Evolutionary conservation across 2,329 filamentous ascomycete genomes (phyloP).

Genomic region (Aspergillus sp.): DNA sequence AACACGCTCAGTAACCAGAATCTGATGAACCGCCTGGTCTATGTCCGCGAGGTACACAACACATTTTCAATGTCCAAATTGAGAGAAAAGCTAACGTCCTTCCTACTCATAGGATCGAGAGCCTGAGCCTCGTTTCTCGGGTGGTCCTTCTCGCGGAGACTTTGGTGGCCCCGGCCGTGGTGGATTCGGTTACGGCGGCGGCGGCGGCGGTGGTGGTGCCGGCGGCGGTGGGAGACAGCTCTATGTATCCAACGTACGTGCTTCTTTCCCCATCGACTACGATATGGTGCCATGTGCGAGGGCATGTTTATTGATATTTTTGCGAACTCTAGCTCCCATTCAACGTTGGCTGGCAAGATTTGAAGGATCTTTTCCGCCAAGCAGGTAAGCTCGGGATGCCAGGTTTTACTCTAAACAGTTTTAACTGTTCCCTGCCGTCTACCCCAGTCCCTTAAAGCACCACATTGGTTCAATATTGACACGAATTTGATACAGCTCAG

Average conservation of each 20-base stretch:
- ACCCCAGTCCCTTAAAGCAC: background rate
- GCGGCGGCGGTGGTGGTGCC: conserved; percentile 43
- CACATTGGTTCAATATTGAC: conserved; percentile 28
- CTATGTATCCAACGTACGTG: conserved; percentile 96
- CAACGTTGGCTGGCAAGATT: conserved; percentile 96
- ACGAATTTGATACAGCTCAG: conserved; percentile 36
- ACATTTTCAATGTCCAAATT: background rate
- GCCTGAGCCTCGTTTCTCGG: conserved; percentile 93
- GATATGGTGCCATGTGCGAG: conserved; percentile 14
- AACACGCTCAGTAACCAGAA: conserved; percentile 98
- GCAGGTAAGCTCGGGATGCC: conserved; percentile 68
- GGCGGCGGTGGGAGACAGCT: conserved; percentile 77
- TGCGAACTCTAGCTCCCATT: conserved; percentile 74
- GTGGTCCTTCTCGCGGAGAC: conserved; percentile 66
- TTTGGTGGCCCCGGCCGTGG: conserved; percentile 56
- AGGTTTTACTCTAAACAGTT: conserved; percentile 12
- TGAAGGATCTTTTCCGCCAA: conserved; percentile 98
- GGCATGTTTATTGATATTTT: conserved; percentile 37
- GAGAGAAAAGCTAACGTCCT: conserved; percentile 8
- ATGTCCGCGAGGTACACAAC: conserved; percentile 82
- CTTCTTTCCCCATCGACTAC: conserved; percentile 30
- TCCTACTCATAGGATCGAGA: conserved; percentile 76
- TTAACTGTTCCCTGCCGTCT: conserved; percentile 9
- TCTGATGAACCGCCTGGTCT: conserved; percentile 96
- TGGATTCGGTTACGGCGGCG: conserved; percentile 49